Evolutionary conservation across 1,139 yeast genomes (phyloP), one percentile per base, ranked within the genome.

Genomic region (Meyerozyma sp.): DNA sequence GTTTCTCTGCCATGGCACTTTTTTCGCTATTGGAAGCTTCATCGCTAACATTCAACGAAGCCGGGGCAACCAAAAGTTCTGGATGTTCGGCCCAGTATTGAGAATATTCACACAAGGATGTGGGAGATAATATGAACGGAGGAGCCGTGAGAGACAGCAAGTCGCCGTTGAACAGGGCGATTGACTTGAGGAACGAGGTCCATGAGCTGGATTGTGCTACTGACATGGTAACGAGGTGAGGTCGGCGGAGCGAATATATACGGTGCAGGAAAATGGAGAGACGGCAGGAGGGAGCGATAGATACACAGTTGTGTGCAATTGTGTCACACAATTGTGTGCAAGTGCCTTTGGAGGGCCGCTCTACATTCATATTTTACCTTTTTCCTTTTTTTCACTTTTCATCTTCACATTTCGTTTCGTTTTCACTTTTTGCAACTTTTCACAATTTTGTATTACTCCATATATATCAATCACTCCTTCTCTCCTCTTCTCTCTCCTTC

Each of bases 1-100:
- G 77, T 56, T 66, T 65, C 46, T 73, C 68, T 5, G 81, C 73
- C 58, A 77, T 64, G 30, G 79, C 81, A 45, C 76, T 77, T 21
- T 66, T 66, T 49, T 76, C 80, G 9, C 44, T 51, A 20, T 46
- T 41, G 23, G 43, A 21, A 10, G 54, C 56, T 16, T 61, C 68
- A 14, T 56, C 60, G 13, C 75, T 65, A 27, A 62, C 61, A 11
- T 57, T 59, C 42, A 81, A 66, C 47, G 72, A 70, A 50, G 72
- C 73, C 32, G 97, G 90, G 37, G 79, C 93, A 46, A 89, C 65
- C 47, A 93, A 77, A 50, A 90, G 73, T 53, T 88, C 91, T 13
- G 93, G 90, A 60, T 87, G 93, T 63, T 90, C 96, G 41, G 91
- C 85, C 95, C 94, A 85, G 62, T 89, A 93, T 62, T 88, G 93